phyloP scores from a whole-genome alignment of 805 yeast genomes.

The Candida chauliodis region DNA sequence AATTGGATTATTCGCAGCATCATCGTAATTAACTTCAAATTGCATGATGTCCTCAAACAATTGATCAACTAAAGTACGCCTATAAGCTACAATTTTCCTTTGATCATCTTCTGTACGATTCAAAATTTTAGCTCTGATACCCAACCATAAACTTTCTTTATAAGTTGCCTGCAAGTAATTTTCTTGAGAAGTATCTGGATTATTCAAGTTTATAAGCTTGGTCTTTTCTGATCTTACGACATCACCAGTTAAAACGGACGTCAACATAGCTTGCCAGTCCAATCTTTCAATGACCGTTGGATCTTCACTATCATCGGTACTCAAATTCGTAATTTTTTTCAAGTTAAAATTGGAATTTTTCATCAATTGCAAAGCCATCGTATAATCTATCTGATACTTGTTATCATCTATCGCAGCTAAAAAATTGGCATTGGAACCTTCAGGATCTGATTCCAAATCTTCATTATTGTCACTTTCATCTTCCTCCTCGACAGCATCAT shows the following conservation, averaged over 20 bases:
- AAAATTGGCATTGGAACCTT: conserved; percentile 21
- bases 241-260: conserved; percentile 90
- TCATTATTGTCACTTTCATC: conserved; percentile 13
- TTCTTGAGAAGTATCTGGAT: conserved; percentile 39
- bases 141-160: conserved; percentile 81
- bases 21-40: conserved; percentile 53
- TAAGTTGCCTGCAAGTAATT: conserved; percentile 50
- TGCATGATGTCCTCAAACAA: conserved; percentile 64
- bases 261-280: conserved; percentile 95
- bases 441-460: not conserved
- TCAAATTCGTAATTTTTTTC: conserved; percentile 25
- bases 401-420: conserved; percentile 42
- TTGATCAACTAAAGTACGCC: conserved; percentile 70
- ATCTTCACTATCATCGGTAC: conserved; percentile 38
- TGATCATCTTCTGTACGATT: conserved; percentile 83
- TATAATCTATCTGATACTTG: conserved; percentile 47
- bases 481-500: conserved; percentile 18
- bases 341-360: conserved; percentile 29
- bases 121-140: conserved; percentile 74
- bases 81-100: conserved; percentile 58
- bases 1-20: conserved; percentile 25
- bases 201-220: conserved; percentile 53
- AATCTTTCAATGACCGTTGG: conserved; percentile 66
- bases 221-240: conserved; percentile 89
- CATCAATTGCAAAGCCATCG: conserved; percentile 34